Conservation (phyloP, 176 grass and related monocot species). For the Carex parvula region DNA sequence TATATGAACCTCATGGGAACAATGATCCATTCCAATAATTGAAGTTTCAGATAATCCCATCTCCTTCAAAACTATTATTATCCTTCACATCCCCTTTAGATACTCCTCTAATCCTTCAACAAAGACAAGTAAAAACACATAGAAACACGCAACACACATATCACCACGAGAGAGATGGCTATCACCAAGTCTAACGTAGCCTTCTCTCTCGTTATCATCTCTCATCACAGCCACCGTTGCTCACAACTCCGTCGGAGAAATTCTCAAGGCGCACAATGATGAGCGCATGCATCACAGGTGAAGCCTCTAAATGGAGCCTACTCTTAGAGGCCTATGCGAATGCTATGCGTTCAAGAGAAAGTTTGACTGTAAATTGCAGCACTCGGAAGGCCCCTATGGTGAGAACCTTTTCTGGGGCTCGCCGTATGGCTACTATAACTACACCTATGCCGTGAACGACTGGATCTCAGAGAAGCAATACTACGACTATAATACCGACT, state of each 20-base stretch:
- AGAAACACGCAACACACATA: background rate
- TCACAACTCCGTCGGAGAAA: background rate
- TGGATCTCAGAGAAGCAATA: conserved; percentile 28
- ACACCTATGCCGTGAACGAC: background rate
- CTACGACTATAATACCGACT: conserved; percentile 32
- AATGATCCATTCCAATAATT: background rate
- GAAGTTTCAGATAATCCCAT: background rate
- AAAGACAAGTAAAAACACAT: background rate
- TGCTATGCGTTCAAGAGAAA: background rate
- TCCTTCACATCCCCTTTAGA: background rate
- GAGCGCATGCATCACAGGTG: background rate
- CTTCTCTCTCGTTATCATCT: conserved; percentile 18
- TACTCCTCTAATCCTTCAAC: background rate
- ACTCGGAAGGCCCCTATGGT: conserved; percentile 34
- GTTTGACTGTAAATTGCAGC: conserved; percentile 24
- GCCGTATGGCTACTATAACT: background rate
- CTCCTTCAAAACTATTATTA: background rate
- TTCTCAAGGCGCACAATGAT: conserved; percentile 25
- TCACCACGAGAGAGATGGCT: conserved; percentile 17
- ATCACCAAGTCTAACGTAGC: background rate
- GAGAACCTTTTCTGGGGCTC: conserved; percentile 38
- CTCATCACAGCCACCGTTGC: background rate
- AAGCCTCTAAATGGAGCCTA: conserved; percentile 25
- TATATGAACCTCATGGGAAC: background rate
- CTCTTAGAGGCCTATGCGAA: conserved; percentile 24